Base-by-base conservation (phyloP, 2,329 filamentous ascomycete genomes). In the Falciphora oryzae region DNA sequence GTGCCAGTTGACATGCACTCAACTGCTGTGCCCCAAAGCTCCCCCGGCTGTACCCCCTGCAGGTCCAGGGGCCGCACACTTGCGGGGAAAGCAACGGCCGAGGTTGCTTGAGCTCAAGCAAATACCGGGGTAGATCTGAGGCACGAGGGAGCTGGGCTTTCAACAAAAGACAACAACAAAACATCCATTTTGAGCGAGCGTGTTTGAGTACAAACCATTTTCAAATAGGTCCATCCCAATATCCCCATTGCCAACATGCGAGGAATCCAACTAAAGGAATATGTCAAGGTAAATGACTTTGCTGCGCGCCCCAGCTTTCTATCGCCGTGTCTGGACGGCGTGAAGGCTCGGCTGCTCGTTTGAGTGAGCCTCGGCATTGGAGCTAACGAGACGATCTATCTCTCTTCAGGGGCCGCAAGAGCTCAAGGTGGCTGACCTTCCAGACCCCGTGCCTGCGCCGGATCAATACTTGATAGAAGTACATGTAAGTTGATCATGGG, bases 381-480 rank as follows among this genome's bases (percentile, higher is more conserved):
- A 28, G 6, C n/a, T 61, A 5, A 14, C 7, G 7, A 25, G 11
- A 35, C 38, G 11, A 27, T n/a, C 14, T 28, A 22, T 22, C 7
- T 22, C 32, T 28, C 53, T 60, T 25, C 67, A 95, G 90, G 88
- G 88, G 44, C 92, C 93, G 2, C 80, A 88, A 67, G 91, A 95
- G 73, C 91, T 98, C 75, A 84, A 81, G 67, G 89, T 96, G 69
- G 83, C 86, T 25, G 82, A 86, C 28, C 84, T 97, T 18, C 87
- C 92, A 25, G 91, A 93, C 64, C 93, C 92, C 0, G 78, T 79
- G 1, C 91, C 93, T 1, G 81, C 83, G 11, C 77, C 86, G 38
- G 80, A 90, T 73, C 87, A 97, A 78, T 98, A 97, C 75, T 83
- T 96, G 68, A 90, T 98, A 74, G 85, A 88, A 73, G 90, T 98